These are phyloP conservation scores for Berkeleyomyces basicola DNA, from an alignment of 2,329 filamentous ascomycete genomes.

Conservation along the genomic window DNA sequence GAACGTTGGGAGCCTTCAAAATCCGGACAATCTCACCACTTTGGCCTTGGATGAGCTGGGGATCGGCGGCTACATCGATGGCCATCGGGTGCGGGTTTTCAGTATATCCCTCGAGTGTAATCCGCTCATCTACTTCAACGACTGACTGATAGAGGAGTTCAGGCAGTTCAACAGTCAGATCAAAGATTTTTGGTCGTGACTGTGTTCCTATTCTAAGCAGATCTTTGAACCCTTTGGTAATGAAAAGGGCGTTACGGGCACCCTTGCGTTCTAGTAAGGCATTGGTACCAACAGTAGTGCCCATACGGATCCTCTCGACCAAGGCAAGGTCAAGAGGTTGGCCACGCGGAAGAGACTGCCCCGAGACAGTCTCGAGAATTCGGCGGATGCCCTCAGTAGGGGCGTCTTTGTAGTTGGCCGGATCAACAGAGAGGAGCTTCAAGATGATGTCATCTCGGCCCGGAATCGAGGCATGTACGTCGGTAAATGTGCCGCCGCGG, in stretches of 20 bases:
- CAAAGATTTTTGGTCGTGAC: conserved; percentile 76
- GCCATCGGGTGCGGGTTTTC: conserved; percentile 57
- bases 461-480: conserved; percentile 72
- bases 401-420: conserved; percentile 77
- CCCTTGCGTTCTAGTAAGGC: conserved; percentile 81
- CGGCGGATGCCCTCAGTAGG: conserved; percentile 82
- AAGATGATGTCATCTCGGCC: conserved; percentile 59
- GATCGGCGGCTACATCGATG: conserved; percentile 49
- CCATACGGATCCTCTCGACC: conserved; percentile 90
- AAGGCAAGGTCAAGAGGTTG: conserved; percentile 62
- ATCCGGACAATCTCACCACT: conserved; percentile 54
- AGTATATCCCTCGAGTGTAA: conserved; percentile 81
- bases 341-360: conserved; percentile 61
- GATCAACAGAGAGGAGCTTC: conserved; percentile 81
- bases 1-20: conserved; percentile 39
- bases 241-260: conserved; percentile 71
- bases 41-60: conserved; percentile 48
- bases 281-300: conserved; percentile 88
- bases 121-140: conserved; percentile 78
- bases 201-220: conserved; percentile 84
- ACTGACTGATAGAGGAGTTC: conserved; percentile 75
- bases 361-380: conserved; percentile 62
- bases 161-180: conserved; percentile 71
- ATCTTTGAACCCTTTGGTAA: conserved; percentile 77
- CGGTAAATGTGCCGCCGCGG: conserved; percentile 80